Base-by-base conservation (phyloP, 768 basidiomycete species). In the Daedaleopsis nitida region DNA sequence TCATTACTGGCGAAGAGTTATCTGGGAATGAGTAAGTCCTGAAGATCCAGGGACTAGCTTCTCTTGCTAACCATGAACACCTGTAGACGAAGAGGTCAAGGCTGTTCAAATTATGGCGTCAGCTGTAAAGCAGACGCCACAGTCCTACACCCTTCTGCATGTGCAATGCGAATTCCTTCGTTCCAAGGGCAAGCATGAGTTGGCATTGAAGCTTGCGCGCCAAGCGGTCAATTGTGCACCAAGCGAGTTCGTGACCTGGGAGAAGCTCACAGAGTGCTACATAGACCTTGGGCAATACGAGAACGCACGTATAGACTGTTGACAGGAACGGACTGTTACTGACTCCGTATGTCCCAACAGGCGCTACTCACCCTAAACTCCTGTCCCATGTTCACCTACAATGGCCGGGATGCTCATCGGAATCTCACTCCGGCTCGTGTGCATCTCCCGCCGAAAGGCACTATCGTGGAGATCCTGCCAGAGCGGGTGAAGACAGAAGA, bases 351-450 rank as follows among this genome's bases (percentile, higher is more conserved):
- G 57, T 52, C 45, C 23, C 27, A 32, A 9, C 50, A 81, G 81
- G 94, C 95, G 0, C 79, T 98, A 14, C 80, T 98, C 44, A 97
- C 96, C 1, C 85, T 98, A 52, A 98, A 98, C 72, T 98, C 96
- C n/a, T 98, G 97, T 77, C 96, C 96, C 2, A 98, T 99, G 97
- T 99, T 99, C 77, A 98, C 97, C 9, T 98, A 92, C 77, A 97
- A 97, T 70, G 96, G 97, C 47, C 87, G 96, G 21, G 97, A 99
- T 73, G 81, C 88, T 3, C 97, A 99, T 72, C 85, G 95, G 4
- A 86, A 83, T 72, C 85, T 98, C 11, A 80, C 89, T 1, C 87
- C 95, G 17, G 79, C 88, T 1, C 86, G 88, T 61, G 83, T 95
- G 7, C 93, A 96, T 73, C 80, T 97, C 0, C 97, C 97, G 1